phyloP scores from a whole-genome alignment of 202 grass and related monocot genomes.

The Setaria viridis region DNA sequence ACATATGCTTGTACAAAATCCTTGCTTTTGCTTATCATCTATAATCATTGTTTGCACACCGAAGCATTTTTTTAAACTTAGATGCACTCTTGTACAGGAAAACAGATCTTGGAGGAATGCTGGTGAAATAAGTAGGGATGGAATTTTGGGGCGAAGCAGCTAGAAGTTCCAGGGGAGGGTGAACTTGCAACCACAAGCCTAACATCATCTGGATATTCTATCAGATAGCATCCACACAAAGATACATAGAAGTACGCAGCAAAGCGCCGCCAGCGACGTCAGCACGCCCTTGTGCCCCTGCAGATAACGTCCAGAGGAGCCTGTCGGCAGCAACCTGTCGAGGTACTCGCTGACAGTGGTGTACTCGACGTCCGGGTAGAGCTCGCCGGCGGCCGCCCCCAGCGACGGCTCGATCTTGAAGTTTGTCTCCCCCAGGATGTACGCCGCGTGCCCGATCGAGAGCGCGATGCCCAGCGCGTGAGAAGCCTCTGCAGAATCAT shows the following conservation, averaged over 20 bases:
- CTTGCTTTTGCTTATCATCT: too few relatives aligned
- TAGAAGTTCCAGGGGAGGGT: too few relatives aligned
- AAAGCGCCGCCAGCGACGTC: background rate
- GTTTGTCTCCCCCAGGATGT: conserved; percentile 45
- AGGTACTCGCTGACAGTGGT: conserved; percentile 65
- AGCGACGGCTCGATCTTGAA: conserved; percentile 56
- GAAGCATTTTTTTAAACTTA: too few relatives aligned
- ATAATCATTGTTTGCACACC: too few relatives aligned
- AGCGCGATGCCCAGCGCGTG: conserved; percentile 42
- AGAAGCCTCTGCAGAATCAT: conserved; percentile 38
- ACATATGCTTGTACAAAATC: too few relatives aligned
- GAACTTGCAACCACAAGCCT: too few relatives aligned
- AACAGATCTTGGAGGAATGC: too few relatives aligned
- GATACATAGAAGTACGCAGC: background rate
- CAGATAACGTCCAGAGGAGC: conserved; percentile 15
- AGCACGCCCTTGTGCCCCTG: background rate
- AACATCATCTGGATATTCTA: background rate
- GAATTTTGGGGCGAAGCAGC: too few relatives aligned
- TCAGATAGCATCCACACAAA: background rate
- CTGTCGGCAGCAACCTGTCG: background rate
- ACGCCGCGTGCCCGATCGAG: conserved; percentile 52
- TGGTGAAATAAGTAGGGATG: too few relatives aligned
- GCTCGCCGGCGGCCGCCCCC: conserved; percentile 53
- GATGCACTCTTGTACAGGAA: too few relatives aligned
- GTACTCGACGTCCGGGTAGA: conserved; percentile 67